Percentiles rank a stretch among this genome's conserved stretches.
Evolutionary conservation across 2,329 filamentous ascomycete genomes (phyloP).

Genomic region (Coccinonectria pachysandricola): DNA sequence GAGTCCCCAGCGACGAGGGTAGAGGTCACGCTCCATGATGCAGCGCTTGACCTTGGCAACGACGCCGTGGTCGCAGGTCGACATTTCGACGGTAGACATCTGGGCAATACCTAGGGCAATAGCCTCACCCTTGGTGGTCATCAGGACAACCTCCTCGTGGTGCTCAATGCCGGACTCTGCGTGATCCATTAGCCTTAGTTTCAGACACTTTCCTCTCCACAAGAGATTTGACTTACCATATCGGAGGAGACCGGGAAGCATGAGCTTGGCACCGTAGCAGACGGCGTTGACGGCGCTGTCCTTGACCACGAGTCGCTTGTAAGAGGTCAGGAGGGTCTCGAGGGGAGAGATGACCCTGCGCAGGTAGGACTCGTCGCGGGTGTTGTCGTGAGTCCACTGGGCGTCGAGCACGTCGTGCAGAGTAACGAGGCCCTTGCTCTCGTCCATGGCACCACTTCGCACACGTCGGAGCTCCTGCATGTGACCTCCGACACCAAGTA

Average conservation of each 20-base stretch:
- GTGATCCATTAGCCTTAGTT: conserved; percentile 17
- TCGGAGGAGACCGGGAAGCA: conserved; percentile 90
- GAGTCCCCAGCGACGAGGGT: conserved; percentile 92
- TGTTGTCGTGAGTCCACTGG: conserved; percentile 94
- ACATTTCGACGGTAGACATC: conserved; percentile 97
- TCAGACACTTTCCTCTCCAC: neutral
- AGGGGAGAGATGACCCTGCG: conserved; percentile 85
- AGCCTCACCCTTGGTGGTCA: conserved; percentile 98
- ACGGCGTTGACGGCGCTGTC: conserved; percentile 77
- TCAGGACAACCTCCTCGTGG: conserved; percentile 92
- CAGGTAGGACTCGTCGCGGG: conserved; percentile 85
- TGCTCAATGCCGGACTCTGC: conserved; percentile 81
- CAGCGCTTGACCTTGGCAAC: conserved; percentile 98
- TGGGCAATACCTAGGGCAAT: conserved; percentile 93
- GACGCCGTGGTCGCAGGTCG: conserved; percentile 92
- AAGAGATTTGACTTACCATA: conserved; percentile 52
- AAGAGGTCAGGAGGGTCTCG: conserved; percentile 81
- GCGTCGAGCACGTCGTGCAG: conserved; percentile 82
- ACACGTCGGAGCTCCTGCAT: conserved; percentile 98
- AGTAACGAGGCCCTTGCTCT: conserved; percentile 80
- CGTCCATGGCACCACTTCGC: conserved; percentile 87
- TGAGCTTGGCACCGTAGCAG: conserved; percentile 97
- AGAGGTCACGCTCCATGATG: conserved; percentile 98
- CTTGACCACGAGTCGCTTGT: conserved; percentile 97
- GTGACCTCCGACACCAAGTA: conserved; percentile 77